Base-by-base conservation (phyloP, 2,329 filamentous ascomycete species). In the Trichophyton verrucosum region DNA sequence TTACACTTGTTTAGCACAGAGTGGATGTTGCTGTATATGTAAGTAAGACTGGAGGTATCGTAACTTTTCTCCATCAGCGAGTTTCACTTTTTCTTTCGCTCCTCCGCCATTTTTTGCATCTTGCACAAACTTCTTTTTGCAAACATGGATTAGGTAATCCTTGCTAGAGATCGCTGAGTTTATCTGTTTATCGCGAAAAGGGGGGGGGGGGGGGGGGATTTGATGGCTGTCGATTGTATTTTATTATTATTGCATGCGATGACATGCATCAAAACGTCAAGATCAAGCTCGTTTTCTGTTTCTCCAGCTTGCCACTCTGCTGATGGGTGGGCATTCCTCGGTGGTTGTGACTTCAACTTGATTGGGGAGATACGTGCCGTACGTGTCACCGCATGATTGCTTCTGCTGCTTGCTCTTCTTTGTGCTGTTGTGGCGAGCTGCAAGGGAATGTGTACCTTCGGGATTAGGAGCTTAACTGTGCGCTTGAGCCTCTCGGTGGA, bases 361-460 rank as follows among this genome's bases (percentile, higher is more conserved):
- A 22, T 20, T 20, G 30, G 30, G 33, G 33, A 24, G 27, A 20
- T 55, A 36, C 13, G 27, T 33, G 9, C 47, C n/a, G 30, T 55
- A 55, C 51, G 51, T 55, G 51, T 55, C 51, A 55, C 51, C 36
- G 24, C 30, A n/a, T n/a, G 51, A 55, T 55, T 55, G 51, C 15
- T 15, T 55, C 51, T 30, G 13, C 51, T 38, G 8, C 51, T 55
- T 33, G 13, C 49, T 55, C 13, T 36, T 55, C 51, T 33, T 55
- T 55, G 51, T 55, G 49, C 49, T 30, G 49, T 24, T 53, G 51
- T 33, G 30, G 27, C 27, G 13, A 27, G 51, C 51, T 33, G 46
- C 20, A 27, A 51, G 46, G 46, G 46, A 20, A 7, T 36, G 51
- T 55, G 49, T 36, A 36, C n/a, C 51, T 55, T 36, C 51, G 51